Evolutionary conservation across 768 basidiomycete species (phyloP).

Genomic region (Tremella mesenterica): DNA sequence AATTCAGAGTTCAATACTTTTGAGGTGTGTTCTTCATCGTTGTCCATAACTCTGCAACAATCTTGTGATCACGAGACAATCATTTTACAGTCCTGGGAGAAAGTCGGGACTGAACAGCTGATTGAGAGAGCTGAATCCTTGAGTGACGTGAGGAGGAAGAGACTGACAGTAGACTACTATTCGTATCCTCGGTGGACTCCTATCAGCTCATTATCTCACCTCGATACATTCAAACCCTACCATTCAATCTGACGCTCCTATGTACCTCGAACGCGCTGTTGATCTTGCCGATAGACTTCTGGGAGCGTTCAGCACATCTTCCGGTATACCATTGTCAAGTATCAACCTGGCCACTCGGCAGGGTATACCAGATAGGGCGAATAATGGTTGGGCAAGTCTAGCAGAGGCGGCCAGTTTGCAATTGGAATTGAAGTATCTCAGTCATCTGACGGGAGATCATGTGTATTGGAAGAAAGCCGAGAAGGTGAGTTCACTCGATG

Average conservation of each 20-base stretch:
- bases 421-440: slow-evolving; percentile 84
- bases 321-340: slow-evolving; percentile 70
- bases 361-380: slow-evolving; percentile 57
- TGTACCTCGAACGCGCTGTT: slow-evolving; percentile 66
- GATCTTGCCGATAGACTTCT: slow-evolving; percentile 83
- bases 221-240: slow-evolving; percentile 33
- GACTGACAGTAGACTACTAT: slow-evolving; percentile 65
- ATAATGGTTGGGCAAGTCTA: slow-evolving; percentile 59
- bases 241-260: slow-evolving; percentile 48
- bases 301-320: slow-evolving; percentile 68
- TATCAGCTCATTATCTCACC: slow-evolving; percentile 76
- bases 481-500: slow-evolving; percentile 45
- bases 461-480: slow-evolving; percentile 75
- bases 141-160: neutral
- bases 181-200: slow-evolving; percentile 77
- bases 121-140: too few relatives aligned
- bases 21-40: slow-evolving; percentile 54
- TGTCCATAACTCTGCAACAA: neutral
- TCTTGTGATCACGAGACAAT: neutral
- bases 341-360: slow-evolving; percentile 61
- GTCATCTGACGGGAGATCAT: slow-evolving; percentile 63
- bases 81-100: neutral
- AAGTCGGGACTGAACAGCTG: too few relatives aligned
- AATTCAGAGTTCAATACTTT: slow-evolving; percentile 79
- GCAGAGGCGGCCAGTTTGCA: slow-evolving; percentile 85